phyloP scores from a whole-genome alignment of 2,329 filamentous ascomycete species.

The Incumbomyces lentus region DNA sequence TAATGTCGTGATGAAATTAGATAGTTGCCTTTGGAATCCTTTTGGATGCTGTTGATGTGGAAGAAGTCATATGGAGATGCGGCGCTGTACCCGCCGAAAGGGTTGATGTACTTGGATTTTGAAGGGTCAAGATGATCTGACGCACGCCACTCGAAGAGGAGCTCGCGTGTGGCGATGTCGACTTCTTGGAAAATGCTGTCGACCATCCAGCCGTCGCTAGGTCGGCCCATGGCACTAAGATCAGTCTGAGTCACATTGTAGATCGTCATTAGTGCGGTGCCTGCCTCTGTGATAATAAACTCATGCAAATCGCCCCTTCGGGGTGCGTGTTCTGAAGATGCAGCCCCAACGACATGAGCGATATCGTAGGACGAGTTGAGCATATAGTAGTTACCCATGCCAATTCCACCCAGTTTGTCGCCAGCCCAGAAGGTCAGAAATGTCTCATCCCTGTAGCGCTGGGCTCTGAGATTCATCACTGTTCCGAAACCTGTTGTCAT shows the following conservation, averaged over 20 bases:
- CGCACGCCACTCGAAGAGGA: slow-evolving; percentile 39
- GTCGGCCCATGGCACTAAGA: slow-evolving; percentile 10
- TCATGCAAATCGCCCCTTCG: slow-evolving; percentile 15
- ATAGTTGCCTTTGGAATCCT: slow-evolving; percentile 37
- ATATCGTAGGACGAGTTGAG: slow-evolving; percentile 17
- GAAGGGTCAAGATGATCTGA: slow-evolving; percentile 32
- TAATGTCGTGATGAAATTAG: slow-evolving; percentile 35
- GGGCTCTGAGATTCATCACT: slow-evolving; percentile 38
- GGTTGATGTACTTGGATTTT: slow-evolving; percentile 11
- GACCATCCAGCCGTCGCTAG: slow-evolving; percentile 26
- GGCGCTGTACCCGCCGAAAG: slow-evolving; percentile 11
- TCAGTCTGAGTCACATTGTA: slow-evolving; percentile 13
- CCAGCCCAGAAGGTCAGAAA: slow-evolving; percentile 44
- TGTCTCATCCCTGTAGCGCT: slow-evolving; percentile 33
- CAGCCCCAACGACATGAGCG: slow-evolving; percentile 11
- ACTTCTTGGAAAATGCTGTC: slow-evolving; percentile 38
- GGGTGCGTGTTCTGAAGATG: not conserved
- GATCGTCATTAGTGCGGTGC: slow-evolving; percentile 15
- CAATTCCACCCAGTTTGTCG: slow-evolving; percentile 37
- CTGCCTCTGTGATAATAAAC: slow-evolving; percentile 14
- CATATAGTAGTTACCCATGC: slow-evolving; percentile 39
- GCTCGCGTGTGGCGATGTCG: slow-evolving; percentile 33
- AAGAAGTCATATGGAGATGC: slow-evolving; percentile 42
- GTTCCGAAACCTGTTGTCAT: slow-evolving; percentile 27
- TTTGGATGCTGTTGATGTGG: slow-evolving; percentile 46